Percentiles rank a stretch among this genome's conserved stretches.
Conservation (phyloP, 2,329 filamentous ascomycete genomes). For the Apiospora pterosperma region DNA sequence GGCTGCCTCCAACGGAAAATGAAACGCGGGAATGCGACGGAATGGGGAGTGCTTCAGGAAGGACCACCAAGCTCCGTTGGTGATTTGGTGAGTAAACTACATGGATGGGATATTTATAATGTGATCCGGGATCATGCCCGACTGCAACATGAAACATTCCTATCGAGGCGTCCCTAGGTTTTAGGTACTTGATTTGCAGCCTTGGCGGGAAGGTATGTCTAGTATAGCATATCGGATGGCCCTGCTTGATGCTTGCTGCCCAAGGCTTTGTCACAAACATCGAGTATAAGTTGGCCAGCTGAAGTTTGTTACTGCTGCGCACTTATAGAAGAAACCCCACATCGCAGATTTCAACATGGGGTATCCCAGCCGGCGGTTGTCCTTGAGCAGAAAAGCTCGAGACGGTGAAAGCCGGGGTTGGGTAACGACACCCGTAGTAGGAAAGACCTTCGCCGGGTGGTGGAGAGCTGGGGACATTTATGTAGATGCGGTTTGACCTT, state of each 20-base stretch:
- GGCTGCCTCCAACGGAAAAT: not conserved
- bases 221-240: not conserved
- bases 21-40: not conserved
- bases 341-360: not conserved
- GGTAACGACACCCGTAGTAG: not conserved
- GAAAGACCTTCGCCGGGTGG: not conserved
- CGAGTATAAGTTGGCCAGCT: not conserved
- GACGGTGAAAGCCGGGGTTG: not conserved
- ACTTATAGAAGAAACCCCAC: not conserved
- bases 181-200: not conserved
- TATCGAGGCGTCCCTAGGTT: not conserved
- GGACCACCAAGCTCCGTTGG: not conserved
- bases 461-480: not conserved
- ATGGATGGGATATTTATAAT: no score
- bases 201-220: not conserved
- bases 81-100: not conserved
- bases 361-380: not conserved
- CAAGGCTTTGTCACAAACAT: not conserved
- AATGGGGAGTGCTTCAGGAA: not conserved
- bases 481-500: no score
- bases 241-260: not conserved
- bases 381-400: not conserved
- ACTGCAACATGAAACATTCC: not conserved
- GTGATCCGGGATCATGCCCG: not conserved
- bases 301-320: not conserved